Evolutionary conservation across 148 eudicot genomes (phyloP).

Genomic region (Chenopodium suecicum): DNA sequence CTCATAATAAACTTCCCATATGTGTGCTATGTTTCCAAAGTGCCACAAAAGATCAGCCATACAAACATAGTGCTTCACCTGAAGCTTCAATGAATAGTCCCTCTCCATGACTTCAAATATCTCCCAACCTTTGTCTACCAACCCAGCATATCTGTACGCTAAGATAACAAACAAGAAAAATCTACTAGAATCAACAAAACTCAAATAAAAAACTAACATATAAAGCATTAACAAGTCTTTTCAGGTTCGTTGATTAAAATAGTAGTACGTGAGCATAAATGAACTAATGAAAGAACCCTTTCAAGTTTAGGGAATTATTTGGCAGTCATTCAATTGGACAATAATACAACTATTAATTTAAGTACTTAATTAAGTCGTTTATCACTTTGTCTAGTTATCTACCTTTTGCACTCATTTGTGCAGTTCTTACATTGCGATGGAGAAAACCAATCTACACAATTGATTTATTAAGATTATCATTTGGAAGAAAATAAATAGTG

Average conservation of each 20-base stretch:
- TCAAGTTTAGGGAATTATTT: too few species aligned
- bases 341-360: neutral
- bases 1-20: slow-evolving; percentile 55
- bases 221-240: neutral
- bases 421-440: slow-evolving; percentile 59
- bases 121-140: slow-evolving; percentile 58
- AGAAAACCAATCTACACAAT: too few species aligned
- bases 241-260: neutral
- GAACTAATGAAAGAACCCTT: too few species aligned
- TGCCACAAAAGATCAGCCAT: slow-evolving; percentile 90
- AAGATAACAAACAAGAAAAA: too few species aligned
- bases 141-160: slow-evolving; percentile 27
- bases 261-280: too few species aligned
- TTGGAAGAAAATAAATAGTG: too few species aligned
- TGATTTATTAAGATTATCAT: too few species aligned
- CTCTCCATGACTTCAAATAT: slow-evolving; percentile 72
- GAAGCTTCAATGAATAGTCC: slow-evolving; percentile 64
- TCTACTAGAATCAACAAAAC: neutral
- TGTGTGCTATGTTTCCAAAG: slow-evolving; percentile 58
- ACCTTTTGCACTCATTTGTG: slow-evolving; percentile 99
- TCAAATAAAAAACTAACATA: too few species aligned
- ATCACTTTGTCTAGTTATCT: neutral
- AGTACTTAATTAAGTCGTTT: neutral
- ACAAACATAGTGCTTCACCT: slow-evolving; percentile 91
- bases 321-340: neutral